Base-by-base conservation (phyloP, 768 basidiomycete species). In the Leucosporidium scottii region DNA sequence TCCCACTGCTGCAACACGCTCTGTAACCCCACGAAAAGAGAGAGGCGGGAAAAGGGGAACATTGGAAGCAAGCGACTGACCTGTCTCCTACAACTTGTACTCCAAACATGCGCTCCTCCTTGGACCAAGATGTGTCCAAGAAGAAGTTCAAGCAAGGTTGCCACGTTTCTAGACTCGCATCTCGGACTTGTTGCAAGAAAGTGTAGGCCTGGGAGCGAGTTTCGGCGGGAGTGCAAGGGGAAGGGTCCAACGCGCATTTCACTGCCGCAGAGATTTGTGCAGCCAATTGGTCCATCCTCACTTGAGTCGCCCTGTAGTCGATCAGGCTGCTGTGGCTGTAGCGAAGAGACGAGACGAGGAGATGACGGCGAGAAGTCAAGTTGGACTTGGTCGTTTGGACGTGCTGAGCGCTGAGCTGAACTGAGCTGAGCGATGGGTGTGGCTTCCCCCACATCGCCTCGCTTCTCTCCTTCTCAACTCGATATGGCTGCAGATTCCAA, bases 51-150 rank as follows among this genome's bases (percentile, higher is more conserved):
- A 54, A 49, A 20, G 28, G 17, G 64, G 59, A n/a, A 23, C 44
- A 12, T 50, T n/a, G 30, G 9, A n/a, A n/a, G n/a, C n/a, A n/a
- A n/a, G n/a, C 27, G 60, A 66, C 73, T 49, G 34, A 72, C 64
- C 68, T 70, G 50, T 76, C 72, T 9, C 67, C 73, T 10, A 75
- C 70, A 47, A 76, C 75, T 59, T 76, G 75, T 8, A 74, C 27
- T 0, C 59, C 73, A 59, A 74, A 76, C 71, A 76, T 70, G n/a
- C 75, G 47, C 47, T 69, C 72, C 55, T 76, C 59, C 47, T 36
- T 67, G 8, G 31, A 64, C 55, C 15, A 44, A 9, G 1, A 64
- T 56, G 63, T 59, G 18, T 71, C 62, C 18, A 75, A 68, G 64
- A 76, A 76, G 10, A 76, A 47, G 20, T 59, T 63, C 64, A 73